These are phyloP conservation scores for Xerophyta viscosa DNA, from an alignment of 106 monocot genomes.

Conservation along the genomic window DNA sequence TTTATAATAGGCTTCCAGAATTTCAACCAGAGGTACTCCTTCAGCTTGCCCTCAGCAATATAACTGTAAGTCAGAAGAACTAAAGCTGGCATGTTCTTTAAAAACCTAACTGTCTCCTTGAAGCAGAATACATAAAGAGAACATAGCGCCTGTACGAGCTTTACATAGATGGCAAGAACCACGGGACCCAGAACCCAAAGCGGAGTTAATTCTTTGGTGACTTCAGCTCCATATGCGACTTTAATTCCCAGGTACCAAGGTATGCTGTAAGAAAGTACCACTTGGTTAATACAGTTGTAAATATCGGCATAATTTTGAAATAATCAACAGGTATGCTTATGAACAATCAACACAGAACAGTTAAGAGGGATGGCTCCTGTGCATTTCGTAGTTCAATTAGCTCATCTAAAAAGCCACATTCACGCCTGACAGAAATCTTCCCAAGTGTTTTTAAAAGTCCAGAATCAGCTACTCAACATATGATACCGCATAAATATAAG, in stretches of 20 bases:
- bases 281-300: not conserved
- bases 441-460: no score
- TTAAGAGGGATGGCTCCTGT: no score
- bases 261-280: slow-evolving; percentile 38
- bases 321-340: no score
- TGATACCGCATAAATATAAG: no score
- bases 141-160: slow-evolving; percentile 44
- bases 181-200: slow-evolving; percentile 67
- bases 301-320: not conserved
- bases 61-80: slow-evolving; percentile 20
- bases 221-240: slow-evolving; percentile 46
- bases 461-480: no score
- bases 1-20: slow-evolving; percentile 40
- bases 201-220: slow-evolving; percentile 55
- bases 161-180: slow-evolving; percentile 47
- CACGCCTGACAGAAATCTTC: no score
- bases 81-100: slow-evolving; percentile 40
- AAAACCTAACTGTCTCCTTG: slow-evolving; percentile 24
- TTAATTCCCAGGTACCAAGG: slow-evolving; percentile 52
- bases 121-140: slow-evolving; percentile 48
- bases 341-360: no score
- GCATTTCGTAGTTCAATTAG: no score
- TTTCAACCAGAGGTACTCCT: slow-evolving; percentile 13
- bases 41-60: slow-evolving; percentile 49
- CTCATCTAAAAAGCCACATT: no score